These are phyloP conservation scores for Basipetospora chlamydospora DNA, from an alignment of 2,329 filamentous ascomycete species.

Conservation along the genomic window DNA sequence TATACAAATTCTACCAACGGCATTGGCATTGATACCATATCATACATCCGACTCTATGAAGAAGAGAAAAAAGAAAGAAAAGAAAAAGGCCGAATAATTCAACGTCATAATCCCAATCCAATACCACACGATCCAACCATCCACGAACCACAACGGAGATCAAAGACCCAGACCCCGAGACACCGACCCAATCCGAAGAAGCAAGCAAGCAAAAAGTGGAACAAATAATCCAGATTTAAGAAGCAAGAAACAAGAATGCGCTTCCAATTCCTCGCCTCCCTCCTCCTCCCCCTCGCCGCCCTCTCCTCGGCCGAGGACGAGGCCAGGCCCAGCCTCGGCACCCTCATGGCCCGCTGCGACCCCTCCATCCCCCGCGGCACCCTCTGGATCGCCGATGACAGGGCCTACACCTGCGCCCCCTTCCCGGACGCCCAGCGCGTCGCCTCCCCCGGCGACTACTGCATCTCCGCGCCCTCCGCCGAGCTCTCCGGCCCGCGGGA, in stretches of 20 bases:
- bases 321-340: background rate
- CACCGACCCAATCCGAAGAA: background rate
- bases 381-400: conserved; percentile 3
- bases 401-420: conserved; percentile 2
- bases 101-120: background rate
- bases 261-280: conserved; percentile 1
- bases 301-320: background rate
- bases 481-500: background rate
- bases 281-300: conserved; percentile 1
- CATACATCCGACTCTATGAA: no score
- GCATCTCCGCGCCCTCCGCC: background rate
- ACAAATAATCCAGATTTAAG: background rate
- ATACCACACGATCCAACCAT: no score
- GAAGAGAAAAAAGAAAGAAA: background rate
- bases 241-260: background rate
- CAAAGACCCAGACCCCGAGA: background rate
- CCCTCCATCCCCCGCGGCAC: conserved; percentile 1
- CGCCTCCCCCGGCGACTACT: background rate
- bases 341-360: conserved; percentile 4
- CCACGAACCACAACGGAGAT: background rate
- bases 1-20: no score
- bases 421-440: background rate
- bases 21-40: no score
- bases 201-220: background rate
- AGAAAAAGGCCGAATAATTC: background rate